Evolutionary conservation across 139 green algal genomes (phyloP).

Genomic region (Dunaliella sp.): DNA sequence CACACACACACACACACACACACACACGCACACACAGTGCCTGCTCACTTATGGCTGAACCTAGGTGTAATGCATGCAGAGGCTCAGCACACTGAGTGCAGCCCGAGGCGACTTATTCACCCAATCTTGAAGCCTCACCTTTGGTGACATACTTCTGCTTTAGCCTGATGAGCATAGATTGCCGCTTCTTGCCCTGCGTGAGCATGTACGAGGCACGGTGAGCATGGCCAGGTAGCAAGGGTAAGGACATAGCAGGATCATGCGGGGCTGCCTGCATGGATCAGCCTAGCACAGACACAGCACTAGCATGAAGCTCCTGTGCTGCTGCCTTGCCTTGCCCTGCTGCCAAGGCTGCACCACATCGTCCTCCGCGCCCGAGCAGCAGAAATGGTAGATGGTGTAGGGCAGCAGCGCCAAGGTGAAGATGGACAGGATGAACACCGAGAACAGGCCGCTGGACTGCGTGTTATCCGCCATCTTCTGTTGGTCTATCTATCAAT

Average conservation of each 20-base stretch:
- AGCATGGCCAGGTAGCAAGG: background rate
- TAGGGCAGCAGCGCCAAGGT: slow-evolving; percentile 22
- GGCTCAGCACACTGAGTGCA: background rate
- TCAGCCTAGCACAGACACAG: too few relatives aligned
- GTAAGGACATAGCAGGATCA: background rate
- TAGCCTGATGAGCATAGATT: background rate
- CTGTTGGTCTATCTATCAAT: too few relatives aligned
- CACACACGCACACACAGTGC: too few relatives aligned
- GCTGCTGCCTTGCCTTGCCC: background rate
- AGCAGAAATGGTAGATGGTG: slow-evolving; percentile 23
- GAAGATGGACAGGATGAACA: slow-evolving; percentile 29
- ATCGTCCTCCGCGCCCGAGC: background rate
- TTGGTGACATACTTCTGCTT: background rate
- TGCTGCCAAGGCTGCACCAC: slow-evolving; percentile 13
- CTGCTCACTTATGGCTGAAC: too few relatives aligned
- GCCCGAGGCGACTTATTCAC: background rate
- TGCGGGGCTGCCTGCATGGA: background rate
- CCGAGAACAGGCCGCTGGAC: slow-evolving; percentile 14
- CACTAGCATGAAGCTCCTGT: too few relatives aligned
- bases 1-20: too few relatives aligned
- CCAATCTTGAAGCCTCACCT: background rate
- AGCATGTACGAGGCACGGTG: background rate
- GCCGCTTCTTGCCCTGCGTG: slow-evolving; percentile 14
- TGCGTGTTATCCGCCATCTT: background rate
- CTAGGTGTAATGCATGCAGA: too few relatives aligned